Base-by-base conservation (phyloP, 345 rosid genomes). In the Moricandia arvensis region DNA sequence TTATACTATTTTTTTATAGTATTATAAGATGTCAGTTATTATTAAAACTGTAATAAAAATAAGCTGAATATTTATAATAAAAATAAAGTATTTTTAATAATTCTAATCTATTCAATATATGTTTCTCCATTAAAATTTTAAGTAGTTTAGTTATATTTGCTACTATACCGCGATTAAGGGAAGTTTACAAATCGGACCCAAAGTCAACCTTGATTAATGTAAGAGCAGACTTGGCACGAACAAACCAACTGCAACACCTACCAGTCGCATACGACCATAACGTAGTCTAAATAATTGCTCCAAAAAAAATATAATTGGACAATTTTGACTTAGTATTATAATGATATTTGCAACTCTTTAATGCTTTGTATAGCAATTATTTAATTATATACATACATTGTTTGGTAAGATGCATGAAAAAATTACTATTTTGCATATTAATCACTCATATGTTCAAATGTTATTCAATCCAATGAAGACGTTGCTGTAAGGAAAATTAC, bases 171-270 rank as follows among this genome's bases (percentile, higher is more conserved):
- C 24, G 24, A 21, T 21, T 21, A 21, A 21, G 24, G 1, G 24
- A 21, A 21, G 24, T 21, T 21, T 21, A 21, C 24, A 1, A 21
- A 21, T 21, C 1, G 2, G 24, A 21, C 24, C 24, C 24, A 21
- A 21, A 58, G 75, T 70, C 80, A 76, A 76, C 37, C 31, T 76
- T 57, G 75, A 77, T 43, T 43, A 21, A 18, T 70, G 59, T 31
- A 71, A 71, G 13, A 64, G 71, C 71, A 77, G 24, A 70, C 72
- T 70, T 41, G 31, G 57, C 67, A 77, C 60, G 80, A 77, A 77
- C 33, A 10, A 55, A 63, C 70, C 80, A 77, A 70, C 75, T 63
- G 15, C 68, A 1, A 59, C 37, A 45, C 35, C 57, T 3, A 76
- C 73, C 75, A 63, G 68, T 60, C 13, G 29, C 68, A 68, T 29